phyloP scores from a whole-genome alignment of 2,329 filamentous ascomycete species.

The Myotisia sp. region DNA sequence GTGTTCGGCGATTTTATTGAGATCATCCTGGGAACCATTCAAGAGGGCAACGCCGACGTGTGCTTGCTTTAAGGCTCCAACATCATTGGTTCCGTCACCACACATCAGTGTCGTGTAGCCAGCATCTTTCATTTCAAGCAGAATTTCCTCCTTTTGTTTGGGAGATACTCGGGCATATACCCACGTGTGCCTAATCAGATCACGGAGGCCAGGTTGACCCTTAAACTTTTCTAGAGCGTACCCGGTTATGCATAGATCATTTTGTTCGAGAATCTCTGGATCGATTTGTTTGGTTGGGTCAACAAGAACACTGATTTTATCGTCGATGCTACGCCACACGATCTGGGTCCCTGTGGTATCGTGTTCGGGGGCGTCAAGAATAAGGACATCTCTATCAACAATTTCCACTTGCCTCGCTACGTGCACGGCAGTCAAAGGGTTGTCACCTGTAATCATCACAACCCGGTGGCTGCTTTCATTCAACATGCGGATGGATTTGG shows the following conservation, averaged over 20 bases:
- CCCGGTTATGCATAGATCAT: constrained; percentile 91
- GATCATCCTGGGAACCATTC: constrained; percentile 83
- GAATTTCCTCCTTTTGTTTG: constrained; percentile 96
- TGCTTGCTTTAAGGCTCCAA: constrained; percentile 92
- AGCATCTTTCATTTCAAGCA: constrained; percentile 89
- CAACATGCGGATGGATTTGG: constrained; percentile 86
- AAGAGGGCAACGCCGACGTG: constrained; percentile 92
- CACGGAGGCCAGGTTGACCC: constrained; percentile 58
- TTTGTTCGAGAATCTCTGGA: constrained; percentile 60
- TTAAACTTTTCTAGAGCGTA: constrained; percentile 86
- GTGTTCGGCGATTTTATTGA: constrained; percentile 84
- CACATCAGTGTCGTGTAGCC: constrained; percentile 99
- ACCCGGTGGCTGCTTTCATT: constrained; percentile 98
- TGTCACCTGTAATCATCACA: constrained; percentile 98
- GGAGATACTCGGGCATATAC: constrained; percentile 96
- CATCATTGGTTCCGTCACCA: constrained; percentile 95
- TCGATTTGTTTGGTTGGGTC: constrained; percentile 72
- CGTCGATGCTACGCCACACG: constrained; percentile 90
- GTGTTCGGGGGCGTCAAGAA: constrained; percentile 87
- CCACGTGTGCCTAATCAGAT: constrained; percentile 80
- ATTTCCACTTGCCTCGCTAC: constrained; percentile 94
- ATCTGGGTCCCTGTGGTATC: constrained; percentile 66
- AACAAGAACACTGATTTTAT: constrained; percentile 71
- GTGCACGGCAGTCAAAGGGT: constrained; percentile 89
- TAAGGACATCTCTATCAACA: constrained; percentile 86